Conservation (phyloP, 2,329 filamentous ascomycete genomes). For the Penicillium nordicum region DNA sequence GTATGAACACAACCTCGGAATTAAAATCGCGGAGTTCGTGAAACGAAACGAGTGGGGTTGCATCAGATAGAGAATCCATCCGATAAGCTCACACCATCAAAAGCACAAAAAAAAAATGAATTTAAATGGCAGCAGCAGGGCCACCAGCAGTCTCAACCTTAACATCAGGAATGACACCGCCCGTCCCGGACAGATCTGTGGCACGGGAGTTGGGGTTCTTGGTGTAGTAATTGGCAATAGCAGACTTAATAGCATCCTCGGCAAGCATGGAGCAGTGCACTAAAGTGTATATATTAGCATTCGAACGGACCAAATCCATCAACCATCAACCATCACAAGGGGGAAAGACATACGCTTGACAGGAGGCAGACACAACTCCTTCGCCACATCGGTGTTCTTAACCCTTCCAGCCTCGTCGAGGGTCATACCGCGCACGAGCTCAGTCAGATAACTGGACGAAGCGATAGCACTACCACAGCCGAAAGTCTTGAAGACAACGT, state of each 20-base stretch:
- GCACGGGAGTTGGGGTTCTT: conserved; percentile 75
- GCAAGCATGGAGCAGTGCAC: conserved; percentile 92
- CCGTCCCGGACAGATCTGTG: conserved; percentile 75
- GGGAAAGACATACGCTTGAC: conserved; percentile 67
- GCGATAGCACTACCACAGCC: conserved; percentile 94
- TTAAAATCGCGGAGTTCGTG: conserved; percentile 7
- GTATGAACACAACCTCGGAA: conserved; percentile 11
- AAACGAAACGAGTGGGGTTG: conserved; percentile 4
- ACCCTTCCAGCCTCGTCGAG: conserved; percentile 89
- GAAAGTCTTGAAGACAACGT: conserved; percentile 98
- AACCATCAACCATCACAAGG: not conserved
- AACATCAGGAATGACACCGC: conserved; percentile 61
- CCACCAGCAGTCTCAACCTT: conserved; percentile 41
- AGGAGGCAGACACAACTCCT: conserved; percentile 88
- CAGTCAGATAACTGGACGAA: conserved; percentile 88
- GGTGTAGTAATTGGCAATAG: conserved; percentile 85
- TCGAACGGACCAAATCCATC: not conserved
- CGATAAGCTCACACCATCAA: not conserved
- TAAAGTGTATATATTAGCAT: conserved; percentile 33
- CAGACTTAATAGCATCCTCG: conserved; percentile 88
- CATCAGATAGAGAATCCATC: not conserved
- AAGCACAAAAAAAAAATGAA: not conserved
- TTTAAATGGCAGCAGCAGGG: conserved; percentile 27
- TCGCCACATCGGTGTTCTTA: conserved; percentile 96
- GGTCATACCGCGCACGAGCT: conserved; percentile 93